Evolutionary conservation across 345 rosid species (phyloP).

Genomic region (Iberis pinnata): DNA sequence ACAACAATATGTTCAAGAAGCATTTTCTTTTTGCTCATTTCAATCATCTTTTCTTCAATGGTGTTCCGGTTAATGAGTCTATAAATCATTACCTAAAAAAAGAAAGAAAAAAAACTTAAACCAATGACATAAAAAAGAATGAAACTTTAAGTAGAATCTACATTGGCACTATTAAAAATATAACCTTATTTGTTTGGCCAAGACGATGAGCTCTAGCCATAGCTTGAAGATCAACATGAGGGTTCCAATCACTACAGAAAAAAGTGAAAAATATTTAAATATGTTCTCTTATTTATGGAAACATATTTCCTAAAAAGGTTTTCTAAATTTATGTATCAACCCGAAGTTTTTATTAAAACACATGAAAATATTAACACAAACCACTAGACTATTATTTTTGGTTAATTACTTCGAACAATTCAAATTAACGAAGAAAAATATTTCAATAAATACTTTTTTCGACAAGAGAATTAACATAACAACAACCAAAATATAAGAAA

Average conservation of each 20-base stretch:
- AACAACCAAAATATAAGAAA: too few species aligned
- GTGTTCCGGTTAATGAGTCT: conserved; percentile 67
- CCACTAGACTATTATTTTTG: too few species aligned
- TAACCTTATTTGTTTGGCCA: conserved; percentile 81
- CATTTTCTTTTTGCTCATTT: conserved; percentile 87
- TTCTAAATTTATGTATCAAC: not conserved
- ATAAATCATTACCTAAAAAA: conserved; percentile 71
- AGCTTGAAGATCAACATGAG: conserved; percentile 95
- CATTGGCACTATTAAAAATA: conserved; percentile 6
- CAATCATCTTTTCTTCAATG: conserved; percentile 80
- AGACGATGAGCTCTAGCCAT: conserved; percentile 98
- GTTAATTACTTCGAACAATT: not conserved
- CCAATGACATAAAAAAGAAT: not conserved
- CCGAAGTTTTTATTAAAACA: not conserved
- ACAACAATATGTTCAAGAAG: conserved; percentile 93
- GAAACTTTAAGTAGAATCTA: not conserved
- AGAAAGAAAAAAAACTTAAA: conserved; percentile 14
- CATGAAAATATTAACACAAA: too few species aligned
- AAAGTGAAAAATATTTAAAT: not conserved
- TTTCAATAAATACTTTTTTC: too few species aligned
- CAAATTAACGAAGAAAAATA: too few species aligned
- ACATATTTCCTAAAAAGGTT: not conserved
- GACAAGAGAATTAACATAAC: too few species aligned
- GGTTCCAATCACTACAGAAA: conserved; percentile 84
- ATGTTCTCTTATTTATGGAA: not conserved